phyloP scores from a whole-genome alignment of 306 rosid species.

The Cicer arietinum region DNA sequence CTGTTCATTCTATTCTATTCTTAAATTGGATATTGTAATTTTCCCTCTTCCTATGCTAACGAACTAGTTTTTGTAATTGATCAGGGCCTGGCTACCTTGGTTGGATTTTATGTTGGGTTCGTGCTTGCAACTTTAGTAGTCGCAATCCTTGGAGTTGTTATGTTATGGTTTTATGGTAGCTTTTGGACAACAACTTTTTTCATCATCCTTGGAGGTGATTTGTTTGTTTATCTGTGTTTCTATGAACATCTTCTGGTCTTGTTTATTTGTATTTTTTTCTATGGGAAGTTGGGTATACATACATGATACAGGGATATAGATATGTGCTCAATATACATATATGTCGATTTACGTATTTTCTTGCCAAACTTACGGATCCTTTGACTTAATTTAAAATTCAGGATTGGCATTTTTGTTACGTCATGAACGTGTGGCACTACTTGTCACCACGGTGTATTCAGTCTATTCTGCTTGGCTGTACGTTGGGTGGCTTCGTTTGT shows the following conservation, averaged over 20 bases:
- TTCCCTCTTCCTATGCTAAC: constrained; percentile 38
- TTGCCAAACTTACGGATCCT: constrained; percentile 49
- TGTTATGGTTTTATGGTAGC: constrained; percentile 94
- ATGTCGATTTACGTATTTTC: constrained; percentile 22
- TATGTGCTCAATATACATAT: constrained; percentile 22
- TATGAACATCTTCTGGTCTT: constrained; percentile 36
- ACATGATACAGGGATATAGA: background rate
- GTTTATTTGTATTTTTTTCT: background rate
- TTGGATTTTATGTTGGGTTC: constrained; percentile 75
- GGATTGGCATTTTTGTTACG: constrained; percentile 80
- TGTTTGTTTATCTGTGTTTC: constrained; percentile 36
- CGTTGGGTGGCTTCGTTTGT: constrained; percentile 91
- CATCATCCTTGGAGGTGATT: constrained; percentile 88
- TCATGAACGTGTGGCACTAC: constrained; percentile 78
- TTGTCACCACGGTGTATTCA: constrained; percentile 74
- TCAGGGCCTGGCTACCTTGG: constrained; percentile 73
- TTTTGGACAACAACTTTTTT: constrained; percentile 83
- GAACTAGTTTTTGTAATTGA: constrained; percentile 40
- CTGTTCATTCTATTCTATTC: constrained; percentile 28
- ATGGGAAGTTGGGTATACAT: background rate
- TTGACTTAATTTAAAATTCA: constrained; percentile 52
- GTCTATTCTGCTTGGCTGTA: constrained; percentile 84
- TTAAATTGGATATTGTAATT: constrained; percentile 30
- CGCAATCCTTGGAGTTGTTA: constrained; percentile 70
- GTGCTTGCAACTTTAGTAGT: constrained; percentile 73